Base-by-base conservation (phyloP, 2,329 filamentous ascomycete species). In the Aspergillus melleus region DNA sequence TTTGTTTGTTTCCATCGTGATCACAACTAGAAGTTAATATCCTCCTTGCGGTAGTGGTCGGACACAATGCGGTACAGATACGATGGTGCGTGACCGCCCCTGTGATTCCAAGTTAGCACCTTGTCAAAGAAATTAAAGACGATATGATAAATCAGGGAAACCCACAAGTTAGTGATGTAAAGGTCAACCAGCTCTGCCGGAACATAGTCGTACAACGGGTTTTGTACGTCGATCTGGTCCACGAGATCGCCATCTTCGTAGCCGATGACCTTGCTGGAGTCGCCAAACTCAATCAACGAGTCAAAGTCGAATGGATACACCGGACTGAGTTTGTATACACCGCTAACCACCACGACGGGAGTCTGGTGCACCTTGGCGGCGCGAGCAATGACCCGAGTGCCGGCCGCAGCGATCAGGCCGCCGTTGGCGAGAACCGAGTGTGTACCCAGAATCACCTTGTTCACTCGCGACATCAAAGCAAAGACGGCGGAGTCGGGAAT, bases 391-490 rank as follows among this genome's bases (percentile, higher is more conserved):
- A 90, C 87, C 20, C 87, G 87, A 10, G 91, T 90, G n/a, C 95
- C 95, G 5, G 90, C 88, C 46, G 92, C 89, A 19, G 92, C 90
- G 29, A 98, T 84, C 26, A 96, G 85, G 6, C 90, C 90, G 54
- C 95, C 95, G 69, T 96, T 95, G 53, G 91, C 91, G 50, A 96
- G 87, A 29, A 99, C 91, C 3, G 90, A 89, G 70, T 93, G 90
- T 6, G 94, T 94, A 12, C 90, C 89, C 6, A 99, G 82, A 52
- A 99, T 90, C 62, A 99, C 94, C 79, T 97, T 97, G 82, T 94
- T 96, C 68, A 97, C 91, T 61, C 90, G 88, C 9, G 93, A 90
- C 91, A 99, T 98, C 70, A 98, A 90, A 1, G 93, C 92, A 79
- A 93, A 96, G 56, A 96, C 85, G 10, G 92, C 90, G 8, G 88